A percentile compares a stretch with the other conserved stretches of the same genome.
phyloP scores from a whole-genome alignment of 169 alveolate species.

The Plasmodium chabaudi region DNA sequence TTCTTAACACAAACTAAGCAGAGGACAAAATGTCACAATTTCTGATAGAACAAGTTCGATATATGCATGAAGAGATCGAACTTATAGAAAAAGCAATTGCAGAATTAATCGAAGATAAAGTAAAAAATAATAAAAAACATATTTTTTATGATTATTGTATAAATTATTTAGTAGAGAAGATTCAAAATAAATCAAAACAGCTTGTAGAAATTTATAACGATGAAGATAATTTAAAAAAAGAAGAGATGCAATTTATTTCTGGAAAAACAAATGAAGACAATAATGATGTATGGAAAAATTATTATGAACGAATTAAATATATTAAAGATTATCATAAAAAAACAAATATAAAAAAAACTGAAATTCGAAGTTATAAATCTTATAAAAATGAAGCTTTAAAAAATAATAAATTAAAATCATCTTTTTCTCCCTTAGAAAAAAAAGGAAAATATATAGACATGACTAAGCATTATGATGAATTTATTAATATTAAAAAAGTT shows the following conservation, averaged over 20 bases:
- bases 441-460: conserved; percentile 84
- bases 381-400: conserved; percentile 81
- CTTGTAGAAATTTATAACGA: conserved; percentile 62
- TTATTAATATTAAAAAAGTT: conserved; percentile 84
- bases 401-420: conserved; percentile 76
- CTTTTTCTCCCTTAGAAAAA: conserved; percentile 87
- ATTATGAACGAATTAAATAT: conserved; percentile 81
- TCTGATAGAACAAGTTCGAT: conserved; percentile 77
- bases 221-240: conserved; percentile 71
- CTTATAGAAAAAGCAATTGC: conserved; percentile 76
- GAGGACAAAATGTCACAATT: conserved; percentile 74
- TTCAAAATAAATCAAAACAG: conserved; percentile 73
- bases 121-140: conserved; percentile 41
- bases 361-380: conserved; percentile 50
- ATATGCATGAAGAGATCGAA: conserved; percentile 80
- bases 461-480: conserved; percentile 81
- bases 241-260: conserved; percentile 71
- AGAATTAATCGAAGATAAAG: conserved; percentile 77
- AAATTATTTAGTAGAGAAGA: conserved; percentile 47
- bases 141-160: conserved; percentile 72
- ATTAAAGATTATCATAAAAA: conserved; percentile 81
- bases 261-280: conserved; percentile 75
- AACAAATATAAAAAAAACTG: conserved; percentile 75
- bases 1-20: not conserved
- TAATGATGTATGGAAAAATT: conserved; percentile 85